Base-by-base conservation (phyloP, 768 basidiomycete genomes). In the Auricularia sp. region DNA sequence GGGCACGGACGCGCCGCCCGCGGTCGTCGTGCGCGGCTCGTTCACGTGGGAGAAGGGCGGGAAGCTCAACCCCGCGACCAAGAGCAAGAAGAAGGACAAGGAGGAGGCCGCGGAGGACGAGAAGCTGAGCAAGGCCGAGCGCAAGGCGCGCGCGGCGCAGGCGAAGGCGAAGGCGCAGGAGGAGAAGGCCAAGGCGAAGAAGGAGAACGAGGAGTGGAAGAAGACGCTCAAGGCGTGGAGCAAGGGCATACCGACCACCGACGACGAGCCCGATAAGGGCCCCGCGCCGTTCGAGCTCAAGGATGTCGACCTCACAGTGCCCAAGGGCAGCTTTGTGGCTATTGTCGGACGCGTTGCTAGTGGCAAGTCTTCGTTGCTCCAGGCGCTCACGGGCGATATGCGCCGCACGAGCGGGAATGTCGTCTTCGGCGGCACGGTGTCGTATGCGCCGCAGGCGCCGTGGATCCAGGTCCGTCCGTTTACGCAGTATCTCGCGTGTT, bases 261-360 rank as follows among this genome's bases (percentile, higher is more conserved):
- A 62, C 21, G 53, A 23, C 11, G 61, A 34, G 14, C 21, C 59
- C 10, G 60, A 47, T 18, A 65, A 64, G 29, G 64, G 64, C 14
- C 62, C 69, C 43, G 63, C 65, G 64, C 84, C 84, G 0, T 87
- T 86, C 66, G 75, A 77, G 62, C 69, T 87, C 56, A 76, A 74
- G 54, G 73, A 78, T 65, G 70, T 87, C 61, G 76, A 80, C 64
- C 65, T 87, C 33, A 69, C 70, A 54, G 71, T 86, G 42, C 77
- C 77, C 2, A 78, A 74, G 65, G 88, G 88, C 18, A 75, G 85
- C 39, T 83, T 90, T 36, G 78, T 89, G 5, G 87, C 84, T 1
- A 83, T 91, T 35, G 86, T 91, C 18, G 90, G 90, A 12, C 79
- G 81, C 10, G 86, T 91, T 36, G 89, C 89, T 0, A 84, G 83